A percentile compares a stretch with the other conserved stretches of the same genome.
Evolutionary conservation across 176 grass and related monocot species (phyloP).

Genomic region (Microstegium vimineum): DNA sequence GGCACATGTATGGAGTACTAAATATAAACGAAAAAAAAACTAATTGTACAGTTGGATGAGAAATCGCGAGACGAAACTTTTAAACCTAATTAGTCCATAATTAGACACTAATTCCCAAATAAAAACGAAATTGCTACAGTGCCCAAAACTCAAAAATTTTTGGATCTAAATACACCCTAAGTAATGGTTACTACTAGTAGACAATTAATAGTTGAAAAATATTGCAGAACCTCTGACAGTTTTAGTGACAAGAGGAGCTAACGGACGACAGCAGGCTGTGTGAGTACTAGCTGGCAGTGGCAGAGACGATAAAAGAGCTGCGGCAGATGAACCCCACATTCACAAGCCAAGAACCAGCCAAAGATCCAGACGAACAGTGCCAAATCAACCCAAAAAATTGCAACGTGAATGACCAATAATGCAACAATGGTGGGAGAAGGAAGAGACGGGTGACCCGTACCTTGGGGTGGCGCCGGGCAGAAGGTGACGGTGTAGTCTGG

Average conservation of each 20-base stretch:
- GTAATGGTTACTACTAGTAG: background rate
- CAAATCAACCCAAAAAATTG: background rate
- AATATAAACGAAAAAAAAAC: too few relatives aligned
- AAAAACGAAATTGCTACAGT: too few relatives aligned
- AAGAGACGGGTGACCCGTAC: background rate
- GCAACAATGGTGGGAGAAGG: background rate
- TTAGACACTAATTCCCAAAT: too few relatives aligned
- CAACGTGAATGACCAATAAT: background rate
- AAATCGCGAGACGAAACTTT: too few relatives aligned
- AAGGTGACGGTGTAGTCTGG: slow-evolving; percentile 77
- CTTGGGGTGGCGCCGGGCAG: slow-evolving; percentile 63
- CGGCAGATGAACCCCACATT: slow-evolving; percentile 10
- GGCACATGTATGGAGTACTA: too few relatives aligned
- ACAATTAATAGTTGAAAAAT: background rate
- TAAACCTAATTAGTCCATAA: too few relatives aligned
- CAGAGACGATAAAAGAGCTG: background rate
- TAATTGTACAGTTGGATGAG: too few relatives aligned
- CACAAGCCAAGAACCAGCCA: slow-evolving; percentile 22
- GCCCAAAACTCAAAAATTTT: too few relatives aligned
- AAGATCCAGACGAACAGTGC: background rate
- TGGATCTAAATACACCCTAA: too few relatives aligned
- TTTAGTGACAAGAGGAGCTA: background rate
- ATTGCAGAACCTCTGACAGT: background rate
- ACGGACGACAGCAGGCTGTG: background rate
- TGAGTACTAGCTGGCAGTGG: background rate